Evolutionary conservation across 441 rosid genomes (phyloP), one percentile per base, ranked within the genome.

Genomic region (Euphorbia corollata): DNA sequence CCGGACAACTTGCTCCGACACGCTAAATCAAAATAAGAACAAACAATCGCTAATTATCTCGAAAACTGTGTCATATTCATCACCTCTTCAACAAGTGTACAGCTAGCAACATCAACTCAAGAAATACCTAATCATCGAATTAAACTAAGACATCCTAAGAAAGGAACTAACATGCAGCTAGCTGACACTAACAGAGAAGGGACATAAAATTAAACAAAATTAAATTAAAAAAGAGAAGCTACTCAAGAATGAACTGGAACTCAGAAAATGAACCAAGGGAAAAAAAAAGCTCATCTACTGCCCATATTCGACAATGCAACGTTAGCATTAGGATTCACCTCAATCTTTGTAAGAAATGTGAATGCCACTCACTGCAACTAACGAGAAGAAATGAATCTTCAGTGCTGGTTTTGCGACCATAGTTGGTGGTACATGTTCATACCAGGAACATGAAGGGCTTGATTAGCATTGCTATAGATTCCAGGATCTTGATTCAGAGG

Each of bases 391-490:
- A n/a, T n/a, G n/a, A 67, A 56, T 47, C 74, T 54, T 82, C 77
- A 88, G 68, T 87, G 91, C 34, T 78, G 87, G 77, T 70, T 80
- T 69, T 83, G 90, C 63, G 86, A 77, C 98, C 97, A 90, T 57
- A 86, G 81, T 32, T n/a, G n/a, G n/a, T 83, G 93, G 77, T 92
- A 87, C 92, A 90, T 85, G 64, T 74, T 93, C 86, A 86, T 79
- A 69, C 67, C n/a, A n/a, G n/a, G n/a, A n/a, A n/a, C 86, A 73
- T 84, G 94, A 71, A 86, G n/a, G n/a, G n/a, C n/a, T n/a, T n/a
- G 92, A 39, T 73, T 75, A 11, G 85, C 73, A 71, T 81, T 84
- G 51, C 72, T 75, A 51, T 82, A 85, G 69, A 77, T 75, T 64
- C 82, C 86, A 12, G 86, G 67, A 23, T 75, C 81, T 45, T 74